Evolutionary conservation across 441 rosid genomes (phyloP).

Genomic region (Gossypium aridum): DNA sequence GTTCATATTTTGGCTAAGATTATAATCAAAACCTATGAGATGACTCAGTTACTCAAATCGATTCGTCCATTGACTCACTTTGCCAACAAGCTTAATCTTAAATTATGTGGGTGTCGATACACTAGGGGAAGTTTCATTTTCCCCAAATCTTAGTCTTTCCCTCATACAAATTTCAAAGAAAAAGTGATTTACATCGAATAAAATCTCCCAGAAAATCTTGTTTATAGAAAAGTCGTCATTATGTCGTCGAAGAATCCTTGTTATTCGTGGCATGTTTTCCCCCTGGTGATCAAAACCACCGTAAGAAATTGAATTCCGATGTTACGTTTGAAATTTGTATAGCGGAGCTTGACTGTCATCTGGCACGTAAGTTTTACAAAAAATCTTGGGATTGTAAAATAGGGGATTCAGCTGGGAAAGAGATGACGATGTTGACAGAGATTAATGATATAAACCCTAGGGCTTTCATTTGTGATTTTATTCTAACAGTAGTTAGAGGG

Average conservation of each 20-base stretch:
- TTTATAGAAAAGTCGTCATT: constrained; percentile 64
- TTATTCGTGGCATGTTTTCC: constrained; percentile 90
- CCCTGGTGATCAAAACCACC: constrained; percentile 31
- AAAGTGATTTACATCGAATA: constrained; percentile 64
- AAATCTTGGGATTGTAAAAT: constrained; percentile 33
- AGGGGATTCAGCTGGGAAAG: constrained; percentile 57
- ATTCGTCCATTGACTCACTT: constrained; percentile 62
- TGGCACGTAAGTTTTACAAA: constrained; percentile 57
- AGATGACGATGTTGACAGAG: constrained; percentile 75
- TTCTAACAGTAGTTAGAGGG: too few species aligned
- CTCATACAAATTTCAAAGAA: constrained; percentile 76
- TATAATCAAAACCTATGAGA: constrained; percentile 96
- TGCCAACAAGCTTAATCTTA: constrained; percentile 55
- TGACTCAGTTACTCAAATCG: constrained; percentile 86
- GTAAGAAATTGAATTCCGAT: background rate
- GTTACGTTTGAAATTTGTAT: constrained; percentile 79
- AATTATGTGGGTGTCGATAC: constrained; percentile 58
- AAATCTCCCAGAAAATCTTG: constrained; percentile 45
- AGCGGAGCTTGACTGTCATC: constrained; percentile 75
- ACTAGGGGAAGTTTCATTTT: constrained; percentile 87
- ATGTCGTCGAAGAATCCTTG: constrained; percentile 57
- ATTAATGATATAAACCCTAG: constrained; percentile 56
- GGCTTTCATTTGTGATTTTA: constrained; percentile 69
- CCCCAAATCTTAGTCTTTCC: constrained; percentile 78
- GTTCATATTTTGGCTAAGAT: constrained; percentile 82